These are phyloP conservation scores for Verbena officinalis DNA, from an alignment of 257 asterid species.

Conservation along the genomic window DNA sequence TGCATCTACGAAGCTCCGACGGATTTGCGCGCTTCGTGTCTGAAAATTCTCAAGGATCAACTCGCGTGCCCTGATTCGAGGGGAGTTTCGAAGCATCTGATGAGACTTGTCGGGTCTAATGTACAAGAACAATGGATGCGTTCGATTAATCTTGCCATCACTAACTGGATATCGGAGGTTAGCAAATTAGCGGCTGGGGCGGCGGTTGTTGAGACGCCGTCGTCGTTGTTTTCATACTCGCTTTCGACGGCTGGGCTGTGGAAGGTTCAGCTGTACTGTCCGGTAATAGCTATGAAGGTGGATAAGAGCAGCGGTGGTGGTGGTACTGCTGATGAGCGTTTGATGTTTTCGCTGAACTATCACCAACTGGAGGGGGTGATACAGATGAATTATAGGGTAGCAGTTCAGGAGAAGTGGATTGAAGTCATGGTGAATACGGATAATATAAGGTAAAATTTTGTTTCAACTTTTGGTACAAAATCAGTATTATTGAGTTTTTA, in stretches of 20 bases:
- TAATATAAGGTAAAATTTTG: conserved; percentile 60
- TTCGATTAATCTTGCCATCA: conserved; percentile 71
- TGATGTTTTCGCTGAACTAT: conserved; percentile 65
- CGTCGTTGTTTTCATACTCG: conserved; percentile 66
- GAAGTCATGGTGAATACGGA: conserved; percentile 70
- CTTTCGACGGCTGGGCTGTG: conserved; percentile 59
- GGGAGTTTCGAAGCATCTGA: conserved; percentile 43
- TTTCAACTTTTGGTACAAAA: neutral
- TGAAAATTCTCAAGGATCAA: conserved; percentile 50
- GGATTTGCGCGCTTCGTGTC: conserved; percentile 54
- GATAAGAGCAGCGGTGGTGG: conserved; percentile 44
- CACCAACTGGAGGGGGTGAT: conserved; percentile 87
- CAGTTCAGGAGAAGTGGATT: conserved; percentile 57
- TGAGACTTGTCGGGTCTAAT: conserved; percentile 72
- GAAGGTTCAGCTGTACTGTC: conserved; percentile 87
- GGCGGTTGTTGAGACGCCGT: conserved; percentile 43
- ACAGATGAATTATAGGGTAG: conserved; percentile 64
- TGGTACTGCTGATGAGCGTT: conserved; percentile 52
- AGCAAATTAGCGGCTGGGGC: conserved; percentile 13
- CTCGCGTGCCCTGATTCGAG: conserved; percentile 53
- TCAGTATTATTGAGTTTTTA: neutral
- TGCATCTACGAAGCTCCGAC: conserved; percentile 82
- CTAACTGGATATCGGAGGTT: conserved; percentile 68
- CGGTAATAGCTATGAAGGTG: conserved; percentile 71
- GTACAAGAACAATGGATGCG: conserved; percentile 77